A percentile compares a stretch with the other conserved stretches of the same genome.
Conservation (phyloP, 176 grass and related monocot species). For the Pontederia crassipes region DNA sequence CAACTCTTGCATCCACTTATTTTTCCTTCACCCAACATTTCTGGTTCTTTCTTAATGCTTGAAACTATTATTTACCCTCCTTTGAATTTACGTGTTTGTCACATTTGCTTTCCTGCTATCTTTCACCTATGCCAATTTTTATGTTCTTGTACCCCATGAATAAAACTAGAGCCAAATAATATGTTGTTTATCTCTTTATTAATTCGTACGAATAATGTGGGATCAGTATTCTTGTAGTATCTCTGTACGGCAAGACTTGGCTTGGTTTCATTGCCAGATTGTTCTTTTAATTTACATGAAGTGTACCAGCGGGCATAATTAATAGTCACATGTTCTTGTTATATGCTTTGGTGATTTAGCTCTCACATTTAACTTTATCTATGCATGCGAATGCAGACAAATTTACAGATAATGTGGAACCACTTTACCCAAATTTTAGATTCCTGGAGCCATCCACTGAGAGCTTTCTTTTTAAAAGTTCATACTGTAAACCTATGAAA, state of each 20-base stretch:
- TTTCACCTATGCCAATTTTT: too few species aligned
- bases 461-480: slow-evolving; percentile 56
- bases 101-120: too few species aligned
- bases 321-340: not conserved
- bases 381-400: slow-evolving; percentile 46
- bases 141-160: too few species aligned
- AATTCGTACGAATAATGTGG: too few species aligned
- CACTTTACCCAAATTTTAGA: not conserved
- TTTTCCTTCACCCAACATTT: not conserved
- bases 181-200: too few species aligned
- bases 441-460: slow-evolving; percentile 53
- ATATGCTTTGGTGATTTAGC: not conserved
- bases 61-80: not conserved
- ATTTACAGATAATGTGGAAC: slow-evolving; percentile 61
- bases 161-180: too few species aligned
- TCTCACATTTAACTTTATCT: not conserved
- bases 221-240: too few species aligned
- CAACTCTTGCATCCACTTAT: not conserved
- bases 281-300: too few species aligned
- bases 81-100: not conserved
- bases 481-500: slow-evolving; percentile 28
- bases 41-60: too few species aligned
- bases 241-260: too few species aligned
- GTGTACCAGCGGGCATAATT: not conserved
- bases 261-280: too few species aligned